Evolutionary conservation across 2,329 filamentous ascomycete genomes (phyloP).

Genomic region (Salinomyces thailandicus): DNA sequence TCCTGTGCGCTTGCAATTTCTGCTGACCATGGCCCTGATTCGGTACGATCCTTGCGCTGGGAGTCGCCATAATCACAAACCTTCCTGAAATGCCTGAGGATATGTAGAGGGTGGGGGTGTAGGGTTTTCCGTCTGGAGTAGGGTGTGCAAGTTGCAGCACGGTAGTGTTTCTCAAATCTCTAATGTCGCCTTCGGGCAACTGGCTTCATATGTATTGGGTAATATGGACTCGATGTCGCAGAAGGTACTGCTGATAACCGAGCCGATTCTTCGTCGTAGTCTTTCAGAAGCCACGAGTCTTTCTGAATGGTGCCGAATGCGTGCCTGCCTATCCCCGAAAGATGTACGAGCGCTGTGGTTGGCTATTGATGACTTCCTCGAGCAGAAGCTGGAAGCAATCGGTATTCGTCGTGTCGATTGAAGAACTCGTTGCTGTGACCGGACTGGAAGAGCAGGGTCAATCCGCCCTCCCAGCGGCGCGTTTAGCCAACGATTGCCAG

Average conservation of each 20-base stretch:
- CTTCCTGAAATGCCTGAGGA: too few species aligned
- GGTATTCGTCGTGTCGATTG: conserved; percentile 17
- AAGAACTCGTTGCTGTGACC: conserved; percentile 16
- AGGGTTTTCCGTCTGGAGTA: too few species aligned
- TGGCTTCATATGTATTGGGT: conserved; percentile 12
- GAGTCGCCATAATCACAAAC: neutral
- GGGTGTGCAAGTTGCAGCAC: too few species aligned
- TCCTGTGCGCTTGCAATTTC: conserved; percentile 3
- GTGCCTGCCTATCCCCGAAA: neutral
- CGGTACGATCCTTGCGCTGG: neutral
- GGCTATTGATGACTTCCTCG: conserved; percentile 8
- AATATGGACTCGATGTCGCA: conserved; percentile 10
- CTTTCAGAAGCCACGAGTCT: conserved; percentile 2
- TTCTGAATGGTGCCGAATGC: neutral
- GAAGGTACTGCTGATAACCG: too few species aligned
- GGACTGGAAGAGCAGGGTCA: conserved; percentile 21
- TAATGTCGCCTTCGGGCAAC: conserved; percentile 21
- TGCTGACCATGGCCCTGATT: neutral
- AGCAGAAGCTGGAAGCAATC: conserved; percentile 14
- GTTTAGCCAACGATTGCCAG: conserved; percentile 27
- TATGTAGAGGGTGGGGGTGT: too few species aligned
- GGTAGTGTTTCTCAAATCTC: too few species aligned
- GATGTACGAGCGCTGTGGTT: neutral
- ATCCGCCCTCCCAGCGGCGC: conserved; percentile 24
- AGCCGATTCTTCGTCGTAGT: conserved; percentile 19